Base-by-base conservation (phyloP, 2,329 filamentous ascomycete genomes). In the Emmonsia crescens region DNA sequence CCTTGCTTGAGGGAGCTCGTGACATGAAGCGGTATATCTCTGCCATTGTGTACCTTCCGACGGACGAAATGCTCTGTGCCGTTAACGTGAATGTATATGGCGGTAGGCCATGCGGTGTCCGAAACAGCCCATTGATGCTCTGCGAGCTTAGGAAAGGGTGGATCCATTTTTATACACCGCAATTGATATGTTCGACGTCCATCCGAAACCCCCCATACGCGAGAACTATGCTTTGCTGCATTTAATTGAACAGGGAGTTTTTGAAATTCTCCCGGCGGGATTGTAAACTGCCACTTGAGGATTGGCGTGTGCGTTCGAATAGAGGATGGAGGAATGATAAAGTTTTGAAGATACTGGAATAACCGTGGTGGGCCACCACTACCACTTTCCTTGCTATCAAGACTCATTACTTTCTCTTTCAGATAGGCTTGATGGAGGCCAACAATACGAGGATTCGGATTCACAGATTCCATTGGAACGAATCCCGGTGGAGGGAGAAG, bases 1-100 rank as follows among this genome's bases (percentile, higher is more conserved):
- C 89, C 90, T 19, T 74, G 66, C 9, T 68, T 71, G 5, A 95
- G 66, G 24, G 83, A 72, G 0, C 71, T 64, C 1, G 90, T 91
- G 29, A 96, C 76, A 66, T 96, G 90, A 5, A 89, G 77, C 0
- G 92, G 86, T 9, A 91, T 73, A 67, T 95, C 89, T 66, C 86
- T 89, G 12, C 86, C 86, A 68, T 92, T 83, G 64, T 94, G 86
- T 0, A 83, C 72, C 67, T 89, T 90, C 33, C 88, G 83, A 48
- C 87, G 83, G 10, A 84, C 72, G 29, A 79, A 76, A 19, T 90
- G 71, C 12, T 84, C 77, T 0, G 74, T 69, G 0, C 73, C 78
- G 67, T 96, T 96, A 63, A 95, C 72, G 19, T 81, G 78, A 63
- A 93, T 79, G 64, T 86, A 89, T 0, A 91, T 78, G 58, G 83